These are phyloP conservation scores for Colletotrichum lindemuthianum DNA, from an alignment of 2,329 filamentous ascomycete species.

Conservation along the genomic window DNA sequence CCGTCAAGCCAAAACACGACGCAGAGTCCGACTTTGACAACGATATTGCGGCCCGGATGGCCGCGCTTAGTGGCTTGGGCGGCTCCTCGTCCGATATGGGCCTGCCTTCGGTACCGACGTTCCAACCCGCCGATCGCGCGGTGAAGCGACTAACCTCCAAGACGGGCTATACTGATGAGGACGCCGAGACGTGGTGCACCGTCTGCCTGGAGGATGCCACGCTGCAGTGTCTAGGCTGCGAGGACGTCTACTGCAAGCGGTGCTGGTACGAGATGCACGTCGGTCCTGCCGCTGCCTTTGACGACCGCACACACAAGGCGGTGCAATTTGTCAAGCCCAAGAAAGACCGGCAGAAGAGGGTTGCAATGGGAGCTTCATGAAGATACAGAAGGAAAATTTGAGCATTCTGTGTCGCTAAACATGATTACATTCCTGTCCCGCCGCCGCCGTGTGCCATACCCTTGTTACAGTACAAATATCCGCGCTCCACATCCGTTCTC, in stretches of 20 bases:
- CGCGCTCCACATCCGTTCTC: constrained; percentile 2
- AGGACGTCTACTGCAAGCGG: constrained; percentile 78
- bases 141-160: constrained; percentile 51
- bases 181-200: constrained; percentile 81
- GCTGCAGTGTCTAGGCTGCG: constrained; percentile 77
- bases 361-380: constrained; percentile 50
- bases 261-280: constrained; percentile 88
- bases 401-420: constrained; percentile 24
- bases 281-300: constrained; percentile 73
- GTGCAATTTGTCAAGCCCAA: constrained; percentile 63
- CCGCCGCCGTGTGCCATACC: constrained; percentile 21
- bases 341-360: constrained; percentile 44
- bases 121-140: constrained; percentile 55
- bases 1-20: constrained; percentile 45
- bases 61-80: constrained; percentile 56
- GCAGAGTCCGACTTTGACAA: constrained; percentile 50
- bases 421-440: constrained; percentile 3
- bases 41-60: constrained; percentile 62
- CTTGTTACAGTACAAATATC: constrained; percentile 10
- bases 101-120: constrained; percentile 61
- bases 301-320: constrained; percentile 76
- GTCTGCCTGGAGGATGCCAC: constrained; percentile 85
- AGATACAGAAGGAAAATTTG: background rate
- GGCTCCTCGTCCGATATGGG: constrained; percentile 42
- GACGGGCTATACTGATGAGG: constrained; percentile 70